Evolutionary conservation across 2,329 filamentous ascomycete genomes (phyloP), one percentile per base, ranked within the genome.

Genomic region (Ascochyta rabiei): DNA sequence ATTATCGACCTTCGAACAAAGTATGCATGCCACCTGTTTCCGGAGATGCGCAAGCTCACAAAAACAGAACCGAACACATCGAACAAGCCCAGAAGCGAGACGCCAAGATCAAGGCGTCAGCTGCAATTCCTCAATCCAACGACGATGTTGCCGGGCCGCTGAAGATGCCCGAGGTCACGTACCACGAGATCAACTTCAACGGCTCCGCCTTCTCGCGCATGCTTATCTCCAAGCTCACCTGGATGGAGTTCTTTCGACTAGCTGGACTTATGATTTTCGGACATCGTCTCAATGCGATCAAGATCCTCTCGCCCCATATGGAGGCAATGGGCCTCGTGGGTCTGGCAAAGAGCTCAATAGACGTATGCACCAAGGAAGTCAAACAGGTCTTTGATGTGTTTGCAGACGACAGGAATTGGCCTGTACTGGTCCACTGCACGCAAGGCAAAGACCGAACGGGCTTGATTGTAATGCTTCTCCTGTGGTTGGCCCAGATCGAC

Each of bases 361-460:
- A 89, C 61, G 81, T 86, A 49, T 91, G 87, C 47, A 84, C 82
- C 0, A 71, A 76, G 1, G 88, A 90, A 67, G 82, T 91, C 16
- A 80, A 79, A 44, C 44, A 80, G 65, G 76, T 82, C 24, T 82
- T 87, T 33, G 74, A 77, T 7, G 72, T 83, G 6, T 73, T 85
- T 21, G 75, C 80, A 9, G 71, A 80, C 1, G 70, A 78, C 2
- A 63, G 72, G 0, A 80, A 80, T 15, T 85, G 86, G 59, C 91
- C 91, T 0, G 74, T 87, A 1, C 70, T 96, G 7, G 77, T 95
- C 2, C 91, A 96, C 74, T 96, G 92, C 74, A 95, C 91, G 0
- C 91, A 96, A 67, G 92, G 92, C 53, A 96, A 96, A 71, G 92
- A 96, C 69, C 84, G 92, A 2, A 92, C 86, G 1, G 92, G 92